These are phyloP conservation scores for Geranium brycei DNA, from an alignment of 345 rosid species.

Conservation along the genomic window DNA sequence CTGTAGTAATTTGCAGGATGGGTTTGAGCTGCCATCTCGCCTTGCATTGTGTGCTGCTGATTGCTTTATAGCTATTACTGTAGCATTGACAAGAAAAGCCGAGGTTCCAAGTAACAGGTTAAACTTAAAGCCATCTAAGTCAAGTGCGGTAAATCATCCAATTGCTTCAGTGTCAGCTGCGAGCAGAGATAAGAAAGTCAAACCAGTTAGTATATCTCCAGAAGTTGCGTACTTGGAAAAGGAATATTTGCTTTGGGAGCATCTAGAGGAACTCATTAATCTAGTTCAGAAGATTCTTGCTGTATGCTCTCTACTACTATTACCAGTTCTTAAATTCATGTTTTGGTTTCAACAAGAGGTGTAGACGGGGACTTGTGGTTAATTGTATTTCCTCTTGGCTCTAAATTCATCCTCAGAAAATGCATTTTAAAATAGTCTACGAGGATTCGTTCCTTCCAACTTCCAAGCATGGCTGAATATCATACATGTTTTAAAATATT, in stretches of 20 bases:
- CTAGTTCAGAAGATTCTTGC: constrained; percentile 51
- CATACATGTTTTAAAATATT: no score
- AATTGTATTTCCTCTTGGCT: background rate
- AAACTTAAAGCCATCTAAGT: constrained; percentile 22
- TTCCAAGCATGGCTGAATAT: background rate
- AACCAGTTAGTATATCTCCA: constrained; percentile 13
- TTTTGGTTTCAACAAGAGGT: background rate
- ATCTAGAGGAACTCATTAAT: constrained; percentile 34
- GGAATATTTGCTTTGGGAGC: constrained; percentile 49
- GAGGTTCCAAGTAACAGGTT: constrained; percentile 23
- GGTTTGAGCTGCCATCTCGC: constrained; percentile 76
- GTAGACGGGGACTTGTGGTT: background rate
- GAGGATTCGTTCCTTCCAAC: background rate
- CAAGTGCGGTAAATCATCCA: constrained; percentile 20
- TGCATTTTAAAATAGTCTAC: background rate
- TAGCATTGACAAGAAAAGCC: constrained; percentile 52
- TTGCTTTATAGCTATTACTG: constrained; percentile 58
- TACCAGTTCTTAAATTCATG: constrained; percentile 2
- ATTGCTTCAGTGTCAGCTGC: constrained; percentile 18
- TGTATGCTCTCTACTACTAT: constrained; percentile 33
- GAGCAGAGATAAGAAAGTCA: constrained; percentile 25
- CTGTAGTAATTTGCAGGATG: constrained; percentile 54
- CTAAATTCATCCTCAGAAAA: no score
- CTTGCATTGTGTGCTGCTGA: constrained; percentile 84
- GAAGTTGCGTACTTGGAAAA: constrained; percentile 19